Evolutionary conservation across 1,284 basidiomycete genomes (phyloP).

Genomic region (Golubevia sp.): DNA sequence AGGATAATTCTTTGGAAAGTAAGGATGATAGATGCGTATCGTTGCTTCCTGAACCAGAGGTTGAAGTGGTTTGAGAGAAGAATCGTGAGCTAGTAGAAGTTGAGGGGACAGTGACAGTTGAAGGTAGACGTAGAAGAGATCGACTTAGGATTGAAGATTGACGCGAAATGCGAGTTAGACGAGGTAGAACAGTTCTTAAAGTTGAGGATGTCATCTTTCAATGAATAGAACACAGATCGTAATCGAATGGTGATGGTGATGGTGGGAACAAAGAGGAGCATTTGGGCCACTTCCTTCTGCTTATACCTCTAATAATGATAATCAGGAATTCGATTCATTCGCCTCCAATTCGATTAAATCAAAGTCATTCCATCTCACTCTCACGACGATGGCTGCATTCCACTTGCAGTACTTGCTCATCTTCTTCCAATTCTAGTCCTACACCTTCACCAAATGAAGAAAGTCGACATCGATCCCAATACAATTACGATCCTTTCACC

Average conservation of each 20-base stretch:
- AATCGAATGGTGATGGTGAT: not conserved
- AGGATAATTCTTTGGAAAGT: constrained; percentile 80
- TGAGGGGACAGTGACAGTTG: not conserved
- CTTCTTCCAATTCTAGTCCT: not conserved
- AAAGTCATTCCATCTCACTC: too few species aligned
- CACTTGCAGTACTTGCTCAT: too few species aligned
- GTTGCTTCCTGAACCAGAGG: constrained; percentile 64
- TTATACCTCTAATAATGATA: too few species aligned
- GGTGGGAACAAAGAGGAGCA: not conserved
- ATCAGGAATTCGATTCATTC: too few species aligned
- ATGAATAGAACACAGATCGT: too few species aligned
- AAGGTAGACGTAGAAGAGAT: not conserved
- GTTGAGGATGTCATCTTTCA: not conserved
- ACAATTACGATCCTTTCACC: constrained; percentile 56
- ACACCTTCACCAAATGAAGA: not conserved
- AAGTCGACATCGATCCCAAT: constrained; percentile 43
- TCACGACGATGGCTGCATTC: too few species aligned
- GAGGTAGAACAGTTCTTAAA: not conserved
- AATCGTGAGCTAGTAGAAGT: not conserved
- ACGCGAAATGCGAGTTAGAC: not conserved
- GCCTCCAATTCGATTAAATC: too few species aligned
- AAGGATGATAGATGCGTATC: constrained; percentile 77
- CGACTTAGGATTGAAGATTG: not conserved
- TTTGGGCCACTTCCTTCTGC: too few species aligned
- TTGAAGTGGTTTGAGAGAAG: constrained; percentile 8